These are phyloP conservation scores for Canariomyces notabilis DNA, from an alignment of 2,329 filamentous ascomycete species.

Conservation along the genomic window DNA sequence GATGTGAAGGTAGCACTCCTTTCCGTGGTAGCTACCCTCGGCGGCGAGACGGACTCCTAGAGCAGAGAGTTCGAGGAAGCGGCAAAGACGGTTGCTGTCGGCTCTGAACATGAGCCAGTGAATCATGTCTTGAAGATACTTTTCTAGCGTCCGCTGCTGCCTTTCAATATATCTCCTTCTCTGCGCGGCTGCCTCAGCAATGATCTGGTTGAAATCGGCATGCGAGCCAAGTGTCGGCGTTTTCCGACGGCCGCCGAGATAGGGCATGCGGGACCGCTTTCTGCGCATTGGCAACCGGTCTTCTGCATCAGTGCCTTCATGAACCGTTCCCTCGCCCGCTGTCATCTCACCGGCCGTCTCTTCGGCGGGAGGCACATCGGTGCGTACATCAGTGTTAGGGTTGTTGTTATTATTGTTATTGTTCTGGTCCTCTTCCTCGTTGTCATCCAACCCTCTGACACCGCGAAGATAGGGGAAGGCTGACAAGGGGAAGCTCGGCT, in stretches of 20 bases:
- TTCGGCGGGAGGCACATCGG: constrained; percentile 10
- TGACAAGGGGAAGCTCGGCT: constrained; percentile 84
- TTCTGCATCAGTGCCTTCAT: constrained; percentile 59
- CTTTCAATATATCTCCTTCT: constrained; percentile 67
- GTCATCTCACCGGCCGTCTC: constrained; percentile 34
- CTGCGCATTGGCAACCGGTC: constrained; percentile 38
- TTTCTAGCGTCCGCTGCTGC: constrained; percentile 80
- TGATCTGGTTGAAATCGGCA: constrained; percentile 39
- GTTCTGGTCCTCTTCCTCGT: constrained; percentile 61
- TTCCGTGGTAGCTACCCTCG: constrained; percentile 95
- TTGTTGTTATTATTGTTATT: constrained; percentile 3
- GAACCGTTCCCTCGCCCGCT: constrained; percentile 39
- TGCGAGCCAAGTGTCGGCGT: constrained; percentile 45
- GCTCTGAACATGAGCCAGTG: constrained; percentile 94
- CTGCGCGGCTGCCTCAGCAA: constrained; percentile 51
- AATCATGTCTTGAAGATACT: constrained; percentile 89
- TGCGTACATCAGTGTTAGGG: not conserved
- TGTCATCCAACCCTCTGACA: constrained; percentile 71
- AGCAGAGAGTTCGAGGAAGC: constrained; percentile 91
- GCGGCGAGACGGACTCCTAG: constrained; percentile 89
- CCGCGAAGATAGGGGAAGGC: constrained; percentile 86
- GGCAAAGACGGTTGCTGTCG: constrained; percentile 91
- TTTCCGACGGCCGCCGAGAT: constrained; percentile 50
- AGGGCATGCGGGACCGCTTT: constrained; percentile 49
- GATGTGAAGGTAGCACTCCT: constrained; percentile 91